Evolutionary conservation across 1,284 basidiomycete genomes (phyloP).

Genomic region (Irpex rosettiformis): DNA sequence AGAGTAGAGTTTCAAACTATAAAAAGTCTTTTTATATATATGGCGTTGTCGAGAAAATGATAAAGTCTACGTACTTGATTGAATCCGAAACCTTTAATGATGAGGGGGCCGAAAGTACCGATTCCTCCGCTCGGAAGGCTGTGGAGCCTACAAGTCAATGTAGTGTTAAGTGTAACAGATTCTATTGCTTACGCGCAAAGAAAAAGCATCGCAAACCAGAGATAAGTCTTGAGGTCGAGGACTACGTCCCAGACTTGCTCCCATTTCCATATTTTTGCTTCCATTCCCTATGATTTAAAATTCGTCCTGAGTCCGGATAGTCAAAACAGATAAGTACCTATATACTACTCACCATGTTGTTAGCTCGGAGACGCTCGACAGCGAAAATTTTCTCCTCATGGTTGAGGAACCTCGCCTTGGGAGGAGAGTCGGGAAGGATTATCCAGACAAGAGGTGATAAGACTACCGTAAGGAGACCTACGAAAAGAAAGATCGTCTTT

Average conservation of each 20-base stretch:
- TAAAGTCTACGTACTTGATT: slow-evolving; percentile 13
- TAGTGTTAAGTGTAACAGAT: neutral
- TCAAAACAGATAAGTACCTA: too few species aligned
- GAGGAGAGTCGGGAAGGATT: slow-evolving; percentile 38
- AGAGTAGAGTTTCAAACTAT: slow-evolving; percentile 40
- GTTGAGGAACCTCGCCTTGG: slow-evolving; percentile 35
- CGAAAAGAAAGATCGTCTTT: slow-evolving; percentile 47
- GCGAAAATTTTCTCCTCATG: slow-evolving; percentile 41
- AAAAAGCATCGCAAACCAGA: slow-evolving; percentile 40
- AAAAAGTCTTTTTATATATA: neutral
- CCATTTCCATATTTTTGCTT: slow-evolving; percentile 44
- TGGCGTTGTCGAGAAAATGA: too few species aligned
- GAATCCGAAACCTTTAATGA: slow-evolving; percentile 36
- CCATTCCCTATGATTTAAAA: slow-evolving; percentile 29
- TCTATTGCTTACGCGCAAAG: slow-evolving; percentile 31
- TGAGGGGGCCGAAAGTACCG: slow-evolving; percentile 40
- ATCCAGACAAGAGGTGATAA: slow-evolving; percentile 41
- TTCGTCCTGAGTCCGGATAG: too few species aligned
- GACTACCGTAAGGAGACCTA: slow-evolving; percentile 42
- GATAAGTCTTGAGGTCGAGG: slow-evolving; percentile 41
- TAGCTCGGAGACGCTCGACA: slow-evolving; percentile 38
- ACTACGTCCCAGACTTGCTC: slow-evolving; percentile 40
- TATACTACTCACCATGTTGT: slow-evolving; percentile 36
- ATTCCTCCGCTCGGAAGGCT: slow-evolving; percentile 40
- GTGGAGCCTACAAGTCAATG: slow-evolving; percentile 15